phyloP scores from a whole-genome alignment of 202 grass and related monocot species.

The Schoenoplectus tabernaemontani region DNA sequence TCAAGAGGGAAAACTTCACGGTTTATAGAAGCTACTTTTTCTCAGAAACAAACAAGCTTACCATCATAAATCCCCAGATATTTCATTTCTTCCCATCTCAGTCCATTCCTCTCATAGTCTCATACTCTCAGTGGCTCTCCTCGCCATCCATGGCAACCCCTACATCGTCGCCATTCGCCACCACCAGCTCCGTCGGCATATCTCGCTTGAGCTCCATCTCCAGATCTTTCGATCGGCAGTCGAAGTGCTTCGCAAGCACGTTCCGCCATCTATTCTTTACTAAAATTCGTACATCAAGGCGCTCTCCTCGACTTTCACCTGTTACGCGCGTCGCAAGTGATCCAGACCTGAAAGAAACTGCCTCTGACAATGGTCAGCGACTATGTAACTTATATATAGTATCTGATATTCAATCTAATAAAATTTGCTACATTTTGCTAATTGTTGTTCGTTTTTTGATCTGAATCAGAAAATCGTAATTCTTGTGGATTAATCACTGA shows the following conservation, averaged over 20 bases:
- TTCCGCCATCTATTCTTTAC: constrained; percentile 39
- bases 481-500: background rate
- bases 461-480: background rate
- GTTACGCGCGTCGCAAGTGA: constrained; percentile 64
- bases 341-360: constrained; percentile 44
- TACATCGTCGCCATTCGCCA: constrained; percentile 37
- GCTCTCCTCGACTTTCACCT: constrained; percentile 17
- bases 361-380: constrained; percentile 46
- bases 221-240: background rate
- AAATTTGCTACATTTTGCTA: background rate
- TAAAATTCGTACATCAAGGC: constrained; percentile 27
- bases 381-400: background rate
- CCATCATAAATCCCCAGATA: constrained; percentile 14
- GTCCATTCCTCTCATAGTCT: background rate
- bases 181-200: constrained; percentile 27
- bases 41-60: background rate
- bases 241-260: background rate
- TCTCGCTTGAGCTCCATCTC: constrained; percentile 20
- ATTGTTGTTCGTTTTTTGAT: constrained; percentile 1
- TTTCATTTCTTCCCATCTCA: constrained; percentile 16
- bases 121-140: no score
- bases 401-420: background rate
- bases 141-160: constrained; percentile 39
- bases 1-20: constrained; percentile 7
- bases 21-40: background rate